These are phyloP conservation scores for Sporisorium sorghi DNA, from an alignment of 1,284 basidiomycete genomes.

Conservation along the genomic window DNA sequence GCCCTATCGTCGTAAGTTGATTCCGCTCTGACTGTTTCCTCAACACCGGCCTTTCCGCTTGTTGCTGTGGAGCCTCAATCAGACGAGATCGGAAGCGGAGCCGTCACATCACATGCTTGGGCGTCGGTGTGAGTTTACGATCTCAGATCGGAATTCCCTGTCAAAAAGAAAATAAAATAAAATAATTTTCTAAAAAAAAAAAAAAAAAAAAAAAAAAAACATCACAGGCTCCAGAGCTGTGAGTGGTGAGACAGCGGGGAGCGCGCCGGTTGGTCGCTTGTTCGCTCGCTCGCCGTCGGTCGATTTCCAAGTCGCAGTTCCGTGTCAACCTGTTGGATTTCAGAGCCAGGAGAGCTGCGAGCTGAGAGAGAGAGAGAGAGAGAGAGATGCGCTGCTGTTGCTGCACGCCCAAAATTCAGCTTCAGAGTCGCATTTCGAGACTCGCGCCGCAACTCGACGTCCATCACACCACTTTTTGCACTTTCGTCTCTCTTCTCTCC, in stretches of 20 bases:
- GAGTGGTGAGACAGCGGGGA: slow-evolving; percentile 4
- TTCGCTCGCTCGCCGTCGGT: slow-evolving; percentile 11
- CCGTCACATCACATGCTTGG: slow-evolving; percentile 1
- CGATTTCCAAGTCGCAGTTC: slow-evolving; percentile 2
- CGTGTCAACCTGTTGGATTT: neutral
- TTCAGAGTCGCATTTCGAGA: neutral
- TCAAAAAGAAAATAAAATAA: slow-evolving; percentile 8
- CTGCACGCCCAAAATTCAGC: neutral
- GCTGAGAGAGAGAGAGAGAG: neutral
- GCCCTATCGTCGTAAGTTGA: too few species aligned
- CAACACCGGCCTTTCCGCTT: neutral
- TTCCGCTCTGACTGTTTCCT: too few species aligned
- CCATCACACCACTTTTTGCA: slow-evolving; percentile 8
- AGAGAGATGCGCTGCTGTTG: slow-evolving; percentile 3
- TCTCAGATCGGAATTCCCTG: slow-evolving; percentile 5
- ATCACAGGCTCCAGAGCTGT: neutral
- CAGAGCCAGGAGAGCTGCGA: neutral
- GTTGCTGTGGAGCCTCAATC: neutral
- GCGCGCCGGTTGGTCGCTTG: slow-evolving; percentile 1
- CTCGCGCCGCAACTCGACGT: slow-evolving; percentile 22
- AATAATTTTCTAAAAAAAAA: neutral
- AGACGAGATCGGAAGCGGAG: neutral
- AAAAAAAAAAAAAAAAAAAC: neutral
- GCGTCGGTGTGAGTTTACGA: neutral
- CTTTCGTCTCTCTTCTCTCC: neutral